Conservation (phyloP, 179 eudicot species). For the Silene vulgaris region DNA sequence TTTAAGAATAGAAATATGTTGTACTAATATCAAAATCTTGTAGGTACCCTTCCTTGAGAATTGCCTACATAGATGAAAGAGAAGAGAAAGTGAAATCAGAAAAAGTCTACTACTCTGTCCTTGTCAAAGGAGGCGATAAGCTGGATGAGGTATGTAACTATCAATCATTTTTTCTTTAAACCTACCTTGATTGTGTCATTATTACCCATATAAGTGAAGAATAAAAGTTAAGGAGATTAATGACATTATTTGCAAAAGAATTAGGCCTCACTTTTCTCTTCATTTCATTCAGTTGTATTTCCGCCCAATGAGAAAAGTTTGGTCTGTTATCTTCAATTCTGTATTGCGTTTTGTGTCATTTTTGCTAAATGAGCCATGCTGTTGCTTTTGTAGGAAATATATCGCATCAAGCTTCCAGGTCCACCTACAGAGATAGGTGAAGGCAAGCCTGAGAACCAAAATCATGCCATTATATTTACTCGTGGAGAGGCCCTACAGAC, state of each 20-base stretch:
- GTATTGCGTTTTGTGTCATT: neutral
- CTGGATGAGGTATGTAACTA: conserved; percentile 73
- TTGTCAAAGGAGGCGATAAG: conserved; percentile 87
- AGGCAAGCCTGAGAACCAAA: conserved; percentile 99
- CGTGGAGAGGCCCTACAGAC: conserved; percentile 98
- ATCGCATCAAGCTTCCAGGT: conserved; percentile 96
- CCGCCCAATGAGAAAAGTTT: conserved; percentile 8
- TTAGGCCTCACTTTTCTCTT: neutral
- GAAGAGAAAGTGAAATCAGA: conserved; percentile 63
- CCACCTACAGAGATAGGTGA: conserved; percentile 86
- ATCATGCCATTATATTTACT: conserved; percentile 95
- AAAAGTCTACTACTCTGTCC: conserved; percentile 85
- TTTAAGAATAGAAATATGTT: neutral
- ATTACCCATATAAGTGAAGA: conserved; percentile 9
- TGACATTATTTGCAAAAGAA: neutral
- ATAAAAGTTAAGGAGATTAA: conserved; percentile 4
- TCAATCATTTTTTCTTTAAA: neutral
- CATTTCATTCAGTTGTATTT: conserved; percentile 11
- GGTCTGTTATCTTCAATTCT: neutral
- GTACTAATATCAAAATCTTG: conserved; percentile 22
- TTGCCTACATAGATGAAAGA: conserved; percentile 90
- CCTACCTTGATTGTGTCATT: conserved; percentile 4
- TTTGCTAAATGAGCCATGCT: neutral
- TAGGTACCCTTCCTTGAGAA: conserved; percentile 91
- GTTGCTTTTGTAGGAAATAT: conserved; percentile 69